Evolutionary conservation across 371 early-diverging fungal species (phyloP).

Genomic region (Smittium mucronatum): DNA sequence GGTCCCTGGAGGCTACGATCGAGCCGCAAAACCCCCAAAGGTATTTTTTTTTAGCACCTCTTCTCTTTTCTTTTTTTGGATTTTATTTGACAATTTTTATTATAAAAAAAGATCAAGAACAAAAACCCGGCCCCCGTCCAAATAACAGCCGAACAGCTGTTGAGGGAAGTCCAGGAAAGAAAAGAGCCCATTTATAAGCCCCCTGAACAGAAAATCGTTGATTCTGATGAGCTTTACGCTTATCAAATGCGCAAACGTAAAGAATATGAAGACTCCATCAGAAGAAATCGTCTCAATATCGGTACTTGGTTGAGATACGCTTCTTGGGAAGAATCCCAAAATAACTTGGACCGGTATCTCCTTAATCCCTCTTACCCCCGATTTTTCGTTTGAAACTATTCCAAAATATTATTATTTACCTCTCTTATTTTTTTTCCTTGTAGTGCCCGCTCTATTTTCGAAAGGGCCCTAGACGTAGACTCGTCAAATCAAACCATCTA

Average conservation of each 20-base stretch:
- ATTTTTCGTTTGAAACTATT: background rate
- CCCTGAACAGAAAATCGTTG: constrained; percentile 82
- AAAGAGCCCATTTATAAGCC: constrained; percentile 59
- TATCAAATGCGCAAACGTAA: constrained; percentile 82
- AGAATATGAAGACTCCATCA: constrained; percentile 83
- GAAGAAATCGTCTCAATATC: constrained; percentile 69
- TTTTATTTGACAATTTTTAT: background rate
- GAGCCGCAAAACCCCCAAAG: constrained; percentile 9
- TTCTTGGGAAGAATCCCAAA: constrained; percentile 84
- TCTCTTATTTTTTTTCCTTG: background rate
- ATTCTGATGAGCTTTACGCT: constrained; percentile 82
- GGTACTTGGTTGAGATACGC: constrained; percentile 93
- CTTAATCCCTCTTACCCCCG: background rate
- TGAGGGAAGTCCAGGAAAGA: constrained; percentile 86
- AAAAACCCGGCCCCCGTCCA: constrained; percentile 95
- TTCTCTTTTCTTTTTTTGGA: background rate
- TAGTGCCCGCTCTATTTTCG: constrained; percentile 74
- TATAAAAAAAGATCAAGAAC: constrained; percentile 69
- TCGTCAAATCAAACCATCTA: constrained; percentile 73
- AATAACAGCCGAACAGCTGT: constrained; percentile 96
- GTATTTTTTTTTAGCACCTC: background rate
- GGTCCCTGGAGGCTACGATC: constrained; percentile 13
- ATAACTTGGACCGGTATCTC: constrained; percentile 53
- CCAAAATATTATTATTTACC: constrained; percentile 20
- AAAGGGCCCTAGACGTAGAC: constrained; percentile 85